Evolutionary conservation across 208 protist species (phyloP).

Genomic region (Trypanosoma congolense): DNA sequence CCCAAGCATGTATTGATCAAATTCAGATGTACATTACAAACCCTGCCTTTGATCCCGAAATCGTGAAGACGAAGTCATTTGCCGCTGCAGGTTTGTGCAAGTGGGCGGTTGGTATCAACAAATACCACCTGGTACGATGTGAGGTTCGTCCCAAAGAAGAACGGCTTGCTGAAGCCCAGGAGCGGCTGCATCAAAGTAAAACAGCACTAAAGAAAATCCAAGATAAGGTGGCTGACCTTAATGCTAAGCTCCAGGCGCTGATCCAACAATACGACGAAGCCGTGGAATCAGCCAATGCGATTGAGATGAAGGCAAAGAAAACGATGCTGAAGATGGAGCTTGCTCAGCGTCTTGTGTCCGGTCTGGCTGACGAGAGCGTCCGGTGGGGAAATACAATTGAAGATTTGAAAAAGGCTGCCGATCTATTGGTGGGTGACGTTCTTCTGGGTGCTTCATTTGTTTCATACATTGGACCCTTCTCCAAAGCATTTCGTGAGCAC

Average conservation of each 20-base stretch:
- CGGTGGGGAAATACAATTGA: constrained; percentile 94
- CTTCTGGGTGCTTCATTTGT: constrained; percentile 96
- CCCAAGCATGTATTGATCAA: constrained; percentile 92
- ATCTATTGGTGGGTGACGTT: constrained; percentile 95
- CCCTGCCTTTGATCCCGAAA: constrained; percentile 87
- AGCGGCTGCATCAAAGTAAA: constrained; percentile 83
- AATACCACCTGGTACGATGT: constrained; percentile 94
- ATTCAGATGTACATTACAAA: constrained; percentile 92
- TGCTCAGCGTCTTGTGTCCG: constrained; percentile 92
- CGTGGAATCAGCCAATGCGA: constrained; percentile 89
- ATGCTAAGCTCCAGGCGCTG: constrained; percentile 91
- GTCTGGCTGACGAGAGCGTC: constrained; percentile 95
- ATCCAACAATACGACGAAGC: constrained; percentile 93
- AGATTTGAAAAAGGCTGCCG: constrained; percentile 82
- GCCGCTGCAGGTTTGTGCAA: constrained; percentile 96
- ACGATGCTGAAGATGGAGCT: constrained; percentile 93
- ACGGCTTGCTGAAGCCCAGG: constrained; percentile 87
- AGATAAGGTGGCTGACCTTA: constrained; percentile 92
- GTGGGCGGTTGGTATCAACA: constrained; percentile 96
- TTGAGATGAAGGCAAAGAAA: constrained; percentile 91
- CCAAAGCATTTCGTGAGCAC: constrained; percentile 91
- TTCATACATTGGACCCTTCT: constrained; percentile 98
- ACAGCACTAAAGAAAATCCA: constrained; percentile 92
- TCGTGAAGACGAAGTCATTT: constrained; percentile 90
- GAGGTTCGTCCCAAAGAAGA: constrained; percentile 97